Evolutionary conservation across 768 basidiomycete genomes (phyloP).

Genomic region (Boletales sp.): DNA sequence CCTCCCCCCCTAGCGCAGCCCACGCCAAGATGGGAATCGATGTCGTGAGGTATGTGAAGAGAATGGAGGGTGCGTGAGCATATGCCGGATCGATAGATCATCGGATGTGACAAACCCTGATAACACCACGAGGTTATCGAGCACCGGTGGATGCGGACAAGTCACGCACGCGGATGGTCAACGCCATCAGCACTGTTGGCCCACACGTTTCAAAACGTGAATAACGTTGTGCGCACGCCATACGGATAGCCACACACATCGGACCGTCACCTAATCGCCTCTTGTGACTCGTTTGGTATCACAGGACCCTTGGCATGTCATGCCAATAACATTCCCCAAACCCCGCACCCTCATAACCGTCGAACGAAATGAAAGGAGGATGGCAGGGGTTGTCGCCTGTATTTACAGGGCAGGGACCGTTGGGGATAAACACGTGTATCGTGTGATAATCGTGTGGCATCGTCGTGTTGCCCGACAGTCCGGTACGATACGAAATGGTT

Average conservation of each 20-base stretch:
- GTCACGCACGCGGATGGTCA: neutral
- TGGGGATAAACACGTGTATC: slow-evolving; percentile 3
- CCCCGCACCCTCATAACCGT: neutral
- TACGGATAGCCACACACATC: neutral
- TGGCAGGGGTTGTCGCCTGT: neutral
- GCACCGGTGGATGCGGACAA: neutral
- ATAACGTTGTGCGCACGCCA: slow-evolving; percentile 2
- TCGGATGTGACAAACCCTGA: neutral
- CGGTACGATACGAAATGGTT: neutral
- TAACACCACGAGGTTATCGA: slow-evolving; percentile 13
- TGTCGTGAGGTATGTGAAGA: neutral
- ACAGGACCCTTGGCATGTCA: neutral
- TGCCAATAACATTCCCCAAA: neutral
- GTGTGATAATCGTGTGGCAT: neutral
- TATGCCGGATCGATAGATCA: neutral
- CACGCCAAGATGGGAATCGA: neutral
- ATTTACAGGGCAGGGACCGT: neutral
- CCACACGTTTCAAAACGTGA: slow-evolving; percentile 3
- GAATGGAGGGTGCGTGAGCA: neutral
- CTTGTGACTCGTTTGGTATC: neutral
- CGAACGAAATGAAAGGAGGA: neutral
- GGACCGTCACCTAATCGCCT: neutral
- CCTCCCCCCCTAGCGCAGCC: neutral
- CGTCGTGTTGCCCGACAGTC: neutral
- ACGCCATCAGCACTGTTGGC: neutral